Evolutionary conservation across 768 basidiomycete genomes (phyloP), one percentile per base, ranked within the genome.

Genomic region (Dendrothele bispora): DNA sequence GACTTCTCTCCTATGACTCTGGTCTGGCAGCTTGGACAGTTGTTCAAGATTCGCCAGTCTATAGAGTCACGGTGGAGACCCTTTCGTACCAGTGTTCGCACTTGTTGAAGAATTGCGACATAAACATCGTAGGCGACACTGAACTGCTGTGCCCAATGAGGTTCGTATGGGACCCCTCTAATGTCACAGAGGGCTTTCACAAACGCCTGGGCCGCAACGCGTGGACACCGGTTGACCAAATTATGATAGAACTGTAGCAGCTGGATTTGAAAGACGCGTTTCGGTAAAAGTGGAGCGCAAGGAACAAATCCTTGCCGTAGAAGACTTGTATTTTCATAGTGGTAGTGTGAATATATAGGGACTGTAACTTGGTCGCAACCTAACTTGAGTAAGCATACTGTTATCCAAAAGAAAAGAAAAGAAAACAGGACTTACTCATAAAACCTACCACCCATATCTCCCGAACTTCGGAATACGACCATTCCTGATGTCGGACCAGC

Each of bases 21-120:
- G 43, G 62, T 59, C 11, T 27, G 53, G 43, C 64, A 65, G 4
- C 58, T 35, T 0, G 64, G 60, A 43, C 64, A 66, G 7, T 53
- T 44, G 29, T 65, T 47, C 41, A 54, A 43, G 26, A 66, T 30
- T 5, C 55, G 51, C 60, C 57, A 61, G 12, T 49, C 40, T 1
- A 46, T 45, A n/a, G 21, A 32, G 27, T 59, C 54, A 12, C 56
- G 53, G 15, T 49, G 50, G 21, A 65, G 60, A 7, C 47, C 43
- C 2, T 35, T 25, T 8, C 43, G 21, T 12, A 59, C 46, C 3
- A 21, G 36, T n/a, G 34, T 20, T 15, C 58, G 55, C 6, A 53
- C 39, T 3, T 20, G 27, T 4, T 51, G 53, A 3, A 38, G 44
- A 25, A 61, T 36, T 3, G 35, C 39, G 7, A 59, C 49, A 34